Percentiles rank a stretch among this genome's conserved stretches.
These are phyloP conservation scores for Yamadazyma paraphyllophila DNA, from an alignment of 805 yeast species.

Conservation along the genomic window DNA sequence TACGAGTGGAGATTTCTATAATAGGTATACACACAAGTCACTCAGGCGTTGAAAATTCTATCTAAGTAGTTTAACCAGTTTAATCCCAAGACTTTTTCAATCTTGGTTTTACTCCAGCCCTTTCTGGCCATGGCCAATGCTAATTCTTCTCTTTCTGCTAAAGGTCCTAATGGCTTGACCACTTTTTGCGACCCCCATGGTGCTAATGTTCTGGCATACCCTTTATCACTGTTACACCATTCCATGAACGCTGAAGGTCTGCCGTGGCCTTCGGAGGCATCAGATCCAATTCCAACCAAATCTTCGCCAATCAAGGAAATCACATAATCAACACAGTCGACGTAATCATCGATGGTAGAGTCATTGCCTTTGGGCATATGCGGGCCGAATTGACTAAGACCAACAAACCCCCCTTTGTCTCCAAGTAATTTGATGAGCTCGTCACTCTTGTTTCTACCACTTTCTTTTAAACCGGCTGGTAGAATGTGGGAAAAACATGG, in stretches of 20 bases:
- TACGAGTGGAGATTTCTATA: not conserved
- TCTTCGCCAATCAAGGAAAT: conserved; percentile 15
- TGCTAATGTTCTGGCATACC: conserved; percentile 13
- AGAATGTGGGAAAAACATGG: conserved; percentile 13
- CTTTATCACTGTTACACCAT: conserved; percentile 16
- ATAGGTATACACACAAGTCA: conserved; percentile 1
- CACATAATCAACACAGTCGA: conserved; percentile 14
- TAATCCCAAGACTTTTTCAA: conserved; percentile 14
- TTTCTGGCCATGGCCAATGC: conserved; percentile 15
- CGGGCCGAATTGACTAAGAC: conserved; percentile 15
- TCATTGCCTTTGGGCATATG: conserved; percentile 18
- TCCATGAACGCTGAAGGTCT: conserved; percentile 15
- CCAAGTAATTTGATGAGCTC: conserved; percentile 13
- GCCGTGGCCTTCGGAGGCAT: conserved; percentile 27
- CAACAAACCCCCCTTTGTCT: conserved; percentile 14
- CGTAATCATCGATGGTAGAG: conserved; percentile 16
- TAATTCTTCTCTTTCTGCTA: conserved; percentile 12
- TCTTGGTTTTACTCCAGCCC: conserved; percentile 14
- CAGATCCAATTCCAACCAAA: conserved; percentile 16
- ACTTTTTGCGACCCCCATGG: conserved; percentile 17
- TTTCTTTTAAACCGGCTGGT: conserved; percentile 13
- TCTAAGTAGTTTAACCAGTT: conserved; percentile 14
- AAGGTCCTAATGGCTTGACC: conserved; percentile 15
- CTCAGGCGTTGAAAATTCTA: conserved; percentile 5
- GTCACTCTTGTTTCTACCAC: conserved; percentile 14